Percentiles rank a stretch among this genome's conserved stretches.
phyloP scores from a whole-genome alignment of 2,329 filamentous ascomycete species.

The Passalora sequoiae region DNA sequence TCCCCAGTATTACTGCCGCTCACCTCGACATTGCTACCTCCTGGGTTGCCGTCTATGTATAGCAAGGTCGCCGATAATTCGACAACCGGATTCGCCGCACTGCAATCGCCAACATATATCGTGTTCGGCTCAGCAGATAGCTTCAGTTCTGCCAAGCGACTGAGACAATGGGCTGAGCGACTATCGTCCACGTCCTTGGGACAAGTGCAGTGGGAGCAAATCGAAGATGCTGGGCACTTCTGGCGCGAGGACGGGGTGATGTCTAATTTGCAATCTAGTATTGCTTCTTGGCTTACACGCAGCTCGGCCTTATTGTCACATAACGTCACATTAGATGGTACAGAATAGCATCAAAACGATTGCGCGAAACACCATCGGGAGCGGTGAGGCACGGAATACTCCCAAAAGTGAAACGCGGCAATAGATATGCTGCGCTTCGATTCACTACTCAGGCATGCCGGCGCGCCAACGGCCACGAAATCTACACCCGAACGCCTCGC shows the following conservation, averaged over 20 bases:
- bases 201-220: constrained; percentile 34
- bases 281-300: constrained; percentile 28
- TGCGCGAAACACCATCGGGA: no score
- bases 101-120: constrained; percentile 56
- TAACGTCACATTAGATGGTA: no score
- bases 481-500: constrained; percentile 3
- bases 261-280: constrained; percentile 20
- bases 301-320: no score
- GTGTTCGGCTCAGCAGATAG: constrained; percentile 71
- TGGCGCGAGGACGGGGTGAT: constrained; percentile 41
- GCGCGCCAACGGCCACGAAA: no score
- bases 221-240: constrained; percentile 50
- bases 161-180: constrained; percentile 60
- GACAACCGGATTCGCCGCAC: constrained; percentile 47
- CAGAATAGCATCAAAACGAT: no score
- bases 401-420: no score
- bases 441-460: no score
- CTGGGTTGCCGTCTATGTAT: constrained; percentile 25
- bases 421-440: no score
- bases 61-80: constrained; percentile 15
- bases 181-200: constrained; percentile 41
- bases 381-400: no score
- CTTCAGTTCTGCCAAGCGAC: constrained; percentile 63
- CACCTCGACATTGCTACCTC: constrained; percentile 32
- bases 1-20: constrained; percentile 45